These are phyloP conservation scores for Malassezia japonica DNA, from an alignment of 1,284 basidiomycete species.

Conservation along the genomic window DNA sequence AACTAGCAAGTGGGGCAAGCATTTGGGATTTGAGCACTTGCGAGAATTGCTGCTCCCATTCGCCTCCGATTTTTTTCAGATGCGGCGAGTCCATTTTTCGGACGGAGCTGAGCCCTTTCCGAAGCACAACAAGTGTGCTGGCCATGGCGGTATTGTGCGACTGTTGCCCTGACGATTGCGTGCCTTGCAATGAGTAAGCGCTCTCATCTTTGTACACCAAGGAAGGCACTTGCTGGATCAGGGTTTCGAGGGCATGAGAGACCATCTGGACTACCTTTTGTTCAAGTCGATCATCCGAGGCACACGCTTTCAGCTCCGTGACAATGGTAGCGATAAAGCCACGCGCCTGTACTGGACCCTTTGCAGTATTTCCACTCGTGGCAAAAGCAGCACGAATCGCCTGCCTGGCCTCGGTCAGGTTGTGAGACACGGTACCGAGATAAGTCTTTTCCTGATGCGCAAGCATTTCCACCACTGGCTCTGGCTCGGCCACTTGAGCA, in stretches of 20 bases:
- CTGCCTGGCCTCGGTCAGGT: background rate
- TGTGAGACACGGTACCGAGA: background rate
- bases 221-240: background rate
- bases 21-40: background rate
- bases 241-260: background rate
- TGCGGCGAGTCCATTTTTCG: background rate
- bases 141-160: background rate
- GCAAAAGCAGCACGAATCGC: background rate
- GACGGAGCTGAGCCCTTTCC: background rate
- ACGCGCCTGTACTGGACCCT: too few relatives aligned
- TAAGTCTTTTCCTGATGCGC: background rate
- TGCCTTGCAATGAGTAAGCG: background rate
- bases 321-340: too few relatives aligned
- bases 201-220: background rate
- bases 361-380: too few relatives aligned
- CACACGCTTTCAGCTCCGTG: too few relatives aligned
- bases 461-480: background rate
- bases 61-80: background rate
- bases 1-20: background rate
- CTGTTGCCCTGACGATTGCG: background rate
- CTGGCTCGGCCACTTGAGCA: background rate
- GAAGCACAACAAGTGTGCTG: background rate
- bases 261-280: background rate
- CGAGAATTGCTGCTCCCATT: background rate
- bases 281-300: too few relatives aligned